A percentile compares a stretch with the other conserved stretches of the same genome.
Conservation (phyloP, 2,329 filamentous ascomycete species). For the Colletotrichum chrysophilum region DNA sequence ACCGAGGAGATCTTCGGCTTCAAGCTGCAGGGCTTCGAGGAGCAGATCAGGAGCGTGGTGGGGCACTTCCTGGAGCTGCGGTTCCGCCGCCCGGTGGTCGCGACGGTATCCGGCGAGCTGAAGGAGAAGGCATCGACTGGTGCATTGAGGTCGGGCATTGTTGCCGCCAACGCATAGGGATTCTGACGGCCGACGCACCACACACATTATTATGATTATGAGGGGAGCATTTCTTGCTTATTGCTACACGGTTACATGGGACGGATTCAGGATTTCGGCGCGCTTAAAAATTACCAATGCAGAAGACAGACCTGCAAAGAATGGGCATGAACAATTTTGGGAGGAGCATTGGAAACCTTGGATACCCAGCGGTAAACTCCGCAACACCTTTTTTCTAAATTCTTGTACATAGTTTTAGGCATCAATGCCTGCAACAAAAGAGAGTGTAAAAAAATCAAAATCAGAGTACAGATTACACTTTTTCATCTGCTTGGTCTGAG, state of each 20-base stretch:
- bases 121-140: not conserved
- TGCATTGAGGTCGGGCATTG: not conserved
- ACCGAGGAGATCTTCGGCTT: conserved; percentile 37
- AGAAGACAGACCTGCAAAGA: not conserved
- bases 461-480: not conserved
- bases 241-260: not conserved
- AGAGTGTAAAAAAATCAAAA: not conserved
- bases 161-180: not conserved
- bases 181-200: not conserved
- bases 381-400: not conserved
- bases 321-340: not conserved
- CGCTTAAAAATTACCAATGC: not conserved
- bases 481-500: not conserved
- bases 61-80: conserved; percentile 38
- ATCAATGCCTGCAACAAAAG: not conserved
- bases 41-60: conserved; percentile 36
- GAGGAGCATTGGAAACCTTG: not conserved
- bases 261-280: not conserved
- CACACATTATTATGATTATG: not conserved
- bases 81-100: not conserved
- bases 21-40: conserved; percentile 35
- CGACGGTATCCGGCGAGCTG: not conserved
- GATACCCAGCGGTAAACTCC: not conserved
- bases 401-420: not conserved
- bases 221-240: not conserved